Evolutionary conservation across 2,329 filamentous ascomycete species (phyloP).

Genomic region (Exophiala bonariae): DNA sequence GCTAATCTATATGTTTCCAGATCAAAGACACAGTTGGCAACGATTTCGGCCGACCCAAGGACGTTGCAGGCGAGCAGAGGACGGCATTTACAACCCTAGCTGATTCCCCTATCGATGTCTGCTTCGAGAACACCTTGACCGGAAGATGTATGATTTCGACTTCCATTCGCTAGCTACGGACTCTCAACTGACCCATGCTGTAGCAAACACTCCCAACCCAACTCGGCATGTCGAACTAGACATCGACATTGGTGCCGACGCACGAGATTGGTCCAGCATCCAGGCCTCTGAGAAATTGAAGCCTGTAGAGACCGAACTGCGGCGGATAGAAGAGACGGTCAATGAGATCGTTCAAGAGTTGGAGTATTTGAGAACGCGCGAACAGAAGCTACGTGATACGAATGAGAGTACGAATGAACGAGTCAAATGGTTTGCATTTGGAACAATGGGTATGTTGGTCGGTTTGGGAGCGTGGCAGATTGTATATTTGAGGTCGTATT

Average conservation of each 20-base stretch:
- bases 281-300: constrained; percentile 97
- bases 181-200: constrained; percentile 6
- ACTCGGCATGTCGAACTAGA: constrained; percentile 83
- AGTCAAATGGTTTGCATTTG: constrained; percentile 97
- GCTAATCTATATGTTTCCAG: constrained; percentile 47
- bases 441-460: constrained; percentile 87
- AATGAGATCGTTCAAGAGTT: constrained; percentile 88
- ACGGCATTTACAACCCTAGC: constrained; percentile 92
- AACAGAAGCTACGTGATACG: constrained; percentile 95
- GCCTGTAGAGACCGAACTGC: constrained; percentile 91
- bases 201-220: constrained; percentile 41
- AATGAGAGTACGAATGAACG: constrained; percentile 99
- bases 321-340: constrained; percentile 87
- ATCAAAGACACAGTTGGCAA: constrained; percentile 95
- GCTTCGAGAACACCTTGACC: constrained; percentile 82
- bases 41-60: constrained; percentile 88
- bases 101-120: constrained; percentile 93
- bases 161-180: neutral
- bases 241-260: constrained; percentile 93
- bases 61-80: constrained; percentile 86
- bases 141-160: constrained; percentile 59
- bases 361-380: constrained; percentile 86
- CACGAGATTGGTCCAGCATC: constrained; percentile 96
- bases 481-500: constrained; percentile 95
- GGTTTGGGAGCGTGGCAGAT: constrained; percentile 95